Conservation (phyloP, 2,329 filamentous ascomycete species). For the Myotisia sp. region DNA sequence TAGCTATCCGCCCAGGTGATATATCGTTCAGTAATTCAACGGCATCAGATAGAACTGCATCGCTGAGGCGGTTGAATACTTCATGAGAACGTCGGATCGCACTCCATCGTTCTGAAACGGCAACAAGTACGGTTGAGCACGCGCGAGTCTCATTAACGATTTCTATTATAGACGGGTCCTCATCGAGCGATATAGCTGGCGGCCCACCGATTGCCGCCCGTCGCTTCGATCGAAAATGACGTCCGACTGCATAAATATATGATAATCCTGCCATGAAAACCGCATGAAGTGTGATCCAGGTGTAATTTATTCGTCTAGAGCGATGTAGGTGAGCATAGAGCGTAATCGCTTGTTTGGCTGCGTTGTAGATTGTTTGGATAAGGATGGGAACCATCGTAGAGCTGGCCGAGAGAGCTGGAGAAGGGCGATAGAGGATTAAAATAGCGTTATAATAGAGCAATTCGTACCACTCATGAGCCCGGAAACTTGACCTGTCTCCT, state of each 20-base stretch:
- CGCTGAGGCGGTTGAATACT: constrained; percentile 31
- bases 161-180: constrained; percentile 28
- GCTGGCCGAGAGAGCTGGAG: constrained; percentile 20
- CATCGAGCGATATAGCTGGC: constrained; percentile 14
- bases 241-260: constrained; percentile 31
- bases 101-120: constrained; percentile 32
- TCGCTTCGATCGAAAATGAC: constrained; percentile 25
- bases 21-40: constrained; percentile 18
- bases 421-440: constrained; percentile 32
- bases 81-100: constrained; percentile 29
- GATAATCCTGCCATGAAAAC: constrained; percentile 36
- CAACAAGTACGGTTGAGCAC: constrained; percentile 34
- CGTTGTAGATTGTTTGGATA: constrained; percentile 28
- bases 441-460: constrained; percentile 32
- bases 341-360: constrained; percentile 28
- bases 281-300: constrained; percentile 37
- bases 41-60: constrained; percentile 30
- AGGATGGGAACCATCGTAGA: constrained; percentile 15
- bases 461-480: constrained; percentile 31
- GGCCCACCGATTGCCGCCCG: constrained; percentile 5
- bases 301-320: constrained; percentile 33
- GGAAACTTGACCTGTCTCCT: constrained; percentile 26
- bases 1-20: constrained; percentile 10
- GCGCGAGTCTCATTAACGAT: constrained; percentile 31
- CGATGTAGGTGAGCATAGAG: constrained; percentile 34